phyloP scores from a whole-genome alignment of 805 yeast species.

The Danielia reshetovae region DNA sequence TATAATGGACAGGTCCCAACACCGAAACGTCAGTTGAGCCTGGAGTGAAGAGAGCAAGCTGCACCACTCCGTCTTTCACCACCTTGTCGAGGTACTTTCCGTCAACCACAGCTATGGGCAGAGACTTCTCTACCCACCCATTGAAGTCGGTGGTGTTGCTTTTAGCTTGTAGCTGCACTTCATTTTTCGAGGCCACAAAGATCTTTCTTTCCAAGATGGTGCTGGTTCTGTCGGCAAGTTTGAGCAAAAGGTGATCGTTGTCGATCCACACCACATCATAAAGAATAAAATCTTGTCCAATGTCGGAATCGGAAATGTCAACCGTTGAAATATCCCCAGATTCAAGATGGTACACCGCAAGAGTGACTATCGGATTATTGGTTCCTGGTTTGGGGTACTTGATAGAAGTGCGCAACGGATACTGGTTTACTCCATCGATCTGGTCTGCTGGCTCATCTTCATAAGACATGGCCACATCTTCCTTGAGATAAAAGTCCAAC shows the following conservation, averaged over 20 bases:
- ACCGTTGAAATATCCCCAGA: constrained; percentile 10
- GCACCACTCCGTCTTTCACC: constrained; percentile 15
- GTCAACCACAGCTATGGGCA: constrained; percentile 11
- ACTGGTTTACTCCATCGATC: constrained; percentile 27
- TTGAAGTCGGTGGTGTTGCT: constrained; percentile 11
- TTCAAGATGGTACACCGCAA: constrained; percentile 40
- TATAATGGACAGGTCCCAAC: constrained; percentile 15
- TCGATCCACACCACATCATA: constrained; percentile 23
- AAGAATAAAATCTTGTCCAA: constrained; percentile 16
- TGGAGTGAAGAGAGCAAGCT: constrained; percentile 16
- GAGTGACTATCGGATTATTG: constrained; percentile 50
- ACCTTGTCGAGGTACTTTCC: constrained; percentile 20
- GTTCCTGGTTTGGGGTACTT: constrained; percentile 77
- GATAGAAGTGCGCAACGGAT: constrained; percentile 44
- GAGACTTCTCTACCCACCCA: constrained; percentile 23
- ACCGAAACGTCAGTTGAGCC: constrained; percentile 7
- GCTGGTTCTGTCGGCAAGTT: constrained; percentile 21
- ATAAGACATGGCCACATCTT: constrained; percentile 12
- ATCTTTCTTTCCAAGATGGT: constrained; percentile 14
- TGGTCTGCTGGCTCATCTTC: neutral
- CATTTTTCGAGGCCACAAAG: constrained; percentile 5
- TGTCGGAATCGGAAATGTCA: constrained; percentile 5
- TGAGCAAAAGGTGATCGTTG: constrained; percentile 12
- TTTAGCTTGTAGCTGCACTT: constrained; percentile 4
- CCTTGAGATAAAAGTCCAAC: constrained; percentile 48